These are phyloP conservation scores for Ustilago sp. DNA, from an alignment of 1,284 basidiomycete genomes.

Conservation along the genomic window DNA sequence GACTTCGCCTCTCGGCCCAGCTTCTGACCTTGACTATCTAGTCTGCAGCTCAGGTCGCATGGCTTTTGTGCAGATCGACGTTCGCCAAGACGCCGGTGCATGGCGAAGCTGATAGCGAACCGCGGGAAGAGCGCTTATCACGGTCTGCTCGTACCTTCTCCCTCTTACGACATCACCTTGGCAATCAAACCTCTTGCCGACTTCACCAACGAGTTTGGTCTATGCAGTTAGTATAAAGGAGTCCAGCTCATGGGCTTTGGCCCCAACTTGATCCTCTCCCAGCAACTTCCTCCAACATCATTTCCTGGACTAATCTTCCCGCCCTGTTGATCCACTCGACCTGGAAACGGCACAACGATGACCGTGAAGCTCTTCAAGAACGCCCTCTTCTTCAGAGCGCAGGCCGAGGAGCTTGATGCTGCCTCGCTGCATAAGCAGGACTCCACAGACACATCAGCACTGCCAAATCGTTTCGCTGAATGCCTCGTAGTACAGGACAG, in stretches of 20 bases:
- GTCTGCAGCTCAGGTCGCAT: neutral
- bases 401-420: slow-evolving; percentile 34
- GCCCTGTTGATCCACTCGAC: neutral
- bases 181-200: neutral
- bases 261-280: neutral
- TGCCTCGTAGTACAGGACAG: slow-evolving; percentile 32
- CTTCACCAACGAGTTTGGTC: neutral
- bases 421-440: slow-evolving; percentile 33
- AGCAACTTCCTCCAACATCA: neutral
- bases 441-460: slow-evolving; percentile 21
- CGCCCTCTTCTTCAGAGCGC: slow-evolving; percentile 47
- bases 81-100: neutral
- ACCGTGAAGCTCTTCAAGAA: slow-evolving; percentile 37
- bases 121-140: slow-evolving; percentile 23
- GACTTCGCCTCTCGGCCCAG: neutral
- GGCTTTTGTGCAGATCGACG: neutral
- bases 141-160: neutral
- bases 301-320: neutral
- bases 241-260: neutral
- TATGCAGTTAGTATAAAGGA: neutral
- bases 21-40: neutral
- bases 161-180: neutral
- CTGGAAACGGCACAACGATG: slow-evolving; percentile 7
- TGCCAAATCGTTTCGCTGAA: slow-evolving; percentile 33
- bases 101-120: neutral